Conservation (phyloP, 805 yeast genomes). For the Cyberlindnera saturnus region DNA sequence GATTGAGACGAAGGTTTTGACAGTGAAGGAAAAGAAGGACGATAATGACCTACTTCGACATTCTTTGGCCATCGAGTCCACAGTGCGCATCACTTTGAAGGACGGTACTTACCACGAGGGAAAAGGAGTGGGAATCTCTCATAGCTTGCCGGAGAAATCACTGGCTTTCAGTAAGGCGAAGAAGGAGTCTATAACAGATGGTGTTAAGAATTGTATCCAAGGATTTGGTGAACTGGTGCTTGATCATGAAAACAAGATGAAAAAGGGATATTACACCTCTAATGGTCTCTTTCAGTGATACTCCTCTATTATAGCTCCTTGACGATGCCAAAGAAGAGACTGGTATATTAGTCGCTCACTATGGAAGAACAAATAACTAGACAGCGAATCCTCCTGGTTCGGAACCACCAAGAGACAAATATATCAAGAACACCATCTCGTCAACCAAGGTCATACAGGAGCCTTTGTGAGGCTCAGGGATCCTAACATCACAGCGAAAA, state of each 20-base stretch:
- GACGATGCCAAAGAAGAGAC: background rate
- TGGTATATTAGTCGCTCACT: too few species aligned
- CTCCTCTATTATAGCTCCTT: background rate
- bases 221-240: conserved; percentile 64
- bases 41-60: conserved; percentile 9
- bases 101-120: conserved; percentile 83
- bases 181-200: conserved; percentile 84
- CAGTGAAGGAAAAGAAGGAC: conserved; percentile 10
- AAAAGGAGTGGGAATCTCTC: conserved; percentile 68
- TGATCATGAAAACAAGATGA: conserved; percentile 29
- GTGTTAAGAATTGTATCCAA: conserved; percentile 68
- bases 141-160: conserved; percentile 54
- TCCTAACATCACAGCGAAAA: too few species aligned
- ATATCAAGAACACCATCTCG: too few species aligned
- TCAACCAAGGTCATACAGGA: too few species aligned
- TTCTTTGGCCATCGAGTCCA: conserved; percentile 30
- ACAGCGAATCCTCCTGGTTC: too few species aligned
- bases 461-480: too few species aligned
- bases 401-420: too few species aligned
- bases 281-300: conserved; percentile 25
- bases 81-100: conserved; percentile 61
- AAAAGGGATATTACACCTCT: conserved; percentile 27
- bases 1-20: conserved; percentile 16
- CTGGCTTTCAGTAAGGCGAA: conserved; percentile 76
- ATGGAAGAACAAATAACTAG: too few species aligned